phyloP scores from a whole-genome alignment of 768 basidiomycete species.

The Lepiota subincarnata region DNA sequence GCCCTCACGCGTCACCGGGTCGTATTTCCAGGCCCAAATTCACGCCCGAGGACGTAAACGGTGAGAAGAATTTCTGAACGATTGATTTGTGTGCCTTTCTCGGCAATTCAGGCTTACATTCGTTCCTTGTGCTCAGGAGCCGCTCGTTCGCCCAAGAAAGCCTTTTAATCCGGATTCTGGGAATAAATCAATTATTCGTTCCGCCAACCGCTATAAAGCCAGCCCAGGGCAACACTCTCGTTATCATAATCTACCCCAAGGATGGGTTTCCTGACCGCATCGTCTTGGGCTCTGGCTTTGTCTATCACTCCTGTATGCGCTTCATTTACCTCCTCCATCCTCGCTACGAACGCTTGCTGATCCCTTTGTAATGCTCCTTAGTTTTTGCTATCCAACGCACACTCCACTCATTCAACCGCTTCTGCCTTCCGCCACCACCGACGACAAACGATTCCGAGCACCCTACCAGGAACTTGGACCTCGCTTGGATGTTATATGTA shows the following conservation, averaged over 20 bases:
- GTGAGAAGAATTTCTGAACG: not conserved
- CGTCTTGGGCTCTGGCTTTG: constrained; percentile 30
- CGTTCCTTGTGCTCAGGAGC: constrained; percentile 1
- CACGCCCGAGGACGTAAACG: not conserved
- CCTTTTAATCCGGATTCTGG: constrained; percentile 18
- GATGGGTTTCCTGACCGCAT: constrained; percentile 30
- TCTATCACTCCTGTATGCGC: constrained; percentile 36
- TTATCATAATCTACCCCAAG: constrained; percentile 14
- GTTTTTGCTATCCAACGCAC: constrained; percentile 3
- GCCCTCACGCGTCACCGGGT: not conserved
- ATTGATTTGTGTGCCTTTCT: constrained; percentile 10
- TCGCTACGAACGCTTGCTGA: not conserved
- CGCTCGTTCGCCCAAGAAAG: not conserved
- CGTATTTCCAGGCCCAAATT: not conserved
- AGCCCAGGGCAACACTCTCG: not conserved
- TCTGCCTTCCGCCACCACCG: constrained; percentile 27
- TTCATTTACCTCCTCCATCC: not conserved
- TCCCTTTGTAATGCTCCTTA: not conserved
- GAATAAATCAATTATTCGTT: not conserved
- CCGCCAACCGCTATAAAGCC: constrained; percentile 4
- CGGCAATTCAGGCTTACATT: not conserved
- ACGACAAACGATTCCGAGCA: constrained; percentile 37
- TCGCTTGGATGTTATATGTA: constrained; percentile 62
- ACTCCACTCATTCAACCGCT: constrained; percentile 22
- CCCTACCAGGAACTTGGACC: constrained; percentile 52